Base-by-base conservation (phyloP, 768 basidiomycete genomes). In the Dioszegia hungarica region DNA sequence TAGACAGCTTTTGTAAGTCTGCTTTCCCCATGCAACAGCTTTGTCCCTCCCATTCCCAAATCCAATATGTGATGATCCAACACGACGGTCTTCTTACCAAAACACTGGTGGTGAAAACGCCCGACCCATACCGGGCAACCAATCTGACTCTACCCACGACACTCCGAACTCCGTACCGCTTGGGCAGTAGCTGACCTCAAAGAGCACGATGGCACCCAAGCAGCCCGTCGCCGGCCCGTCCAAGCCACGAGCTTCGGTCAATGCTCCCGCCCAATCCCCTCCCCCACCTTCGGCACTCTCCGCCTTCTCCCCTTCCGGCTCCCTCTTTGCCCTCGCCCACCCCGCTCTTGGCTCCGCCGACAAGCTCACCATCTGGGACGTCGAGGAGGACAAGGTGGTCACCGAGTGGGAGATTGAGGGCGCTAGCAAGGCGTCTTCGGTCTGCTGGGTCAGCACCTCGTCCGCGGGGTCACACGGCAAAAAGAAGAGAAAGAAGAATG, bases 61-160 rank as follows among this genome's bases (percentile, higher is more conserved):
- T 33, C 25, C 43, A 27, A 66, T 69, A 73, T 61, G 58, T 69
- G 71, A 73, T 70, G 71, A 73, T 73, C 59, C 62, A 70, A 62
- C 71, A 73, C 71, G 71, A 73, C 71, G 71, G 71, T 73, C 71
- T 73, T 59, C 71, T 70, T 63, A 72, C 62, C 60, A 54, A 72
- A 63, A 60, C 45, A 62, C 48, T 39, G 25, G 57, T 69, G 71
- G 61, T 69, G 68, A 68, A 73, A 67, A 69, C 57, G 68, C 68
- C 71, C 68, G 68, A 66, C 71, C 71, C 63, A 69, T 67, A 69
- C 57, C 71, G 71, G 71, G 68, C 71, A 73, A 40, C 71, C 71
- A 62, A 73, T 73, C 71, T 73, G 71, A 73, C 48, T 61, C 56
- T 47, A 39, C 28, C 25, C 48, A 44, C 27, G n/a, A n/a, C n/a